These are phyloP conservation scores for Nakaseomyces kungkrabaensis DNA, from an alignment of 1,139 yeast species.

Conservation along the genomic window DNA sequence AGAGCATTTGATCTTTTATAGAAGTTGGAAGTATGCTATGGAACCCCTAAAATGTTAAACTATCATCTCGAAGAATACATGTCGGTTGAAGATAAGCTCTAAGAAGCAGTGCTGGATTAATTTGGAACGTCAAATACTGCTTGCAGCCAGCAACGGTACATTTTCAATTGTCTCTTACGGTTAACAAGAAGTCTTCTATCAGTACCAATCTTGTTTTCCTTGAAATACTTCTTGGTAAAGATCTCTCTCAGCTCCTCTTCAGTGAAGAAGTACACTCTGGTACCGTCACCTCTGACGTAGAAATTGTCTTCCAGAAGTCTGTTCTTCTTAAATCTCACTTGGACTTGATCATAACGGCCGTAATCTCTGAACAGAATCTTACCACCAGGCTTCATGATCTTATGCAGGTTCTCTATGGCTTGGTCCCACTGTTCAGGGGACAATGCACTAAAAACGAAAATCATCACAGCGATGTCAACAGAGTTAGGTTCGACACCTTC, in stretches of 20 bases:
- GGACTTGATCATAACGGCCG: slow-evolving; percentile 93
- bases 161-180: slow-evolving; percentile 81
- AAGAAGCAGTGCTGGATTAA: not conserved
- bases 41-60: no score
- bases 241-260: slow-evolving; percentile 79
- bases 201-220: slow-evolving; percentile 68
- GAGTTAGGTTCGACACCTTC: slow-evolving; percentile 74
- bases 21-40: no score
- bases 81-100: no score
- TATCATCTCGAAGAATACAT: not conserved
- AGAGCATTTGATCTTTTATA: no score
- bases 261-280: slow-evolving; percentile 92
- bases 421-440: slow-evolving; percentile 85
- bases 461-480: slow-evolving; percentile 85
- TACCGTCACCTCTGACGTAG: slow-evolving; percentile 95
- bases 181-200: slow-evolving; percentile 87
- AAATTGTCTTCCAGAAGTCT: slow-evolving; percentile 84
- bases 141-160: slow-evolving; percentile 97
- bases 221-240: slow-evolving; percentile 54
- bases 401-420: slow-evolving; percentile 62
- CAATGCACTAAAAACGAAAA: slow-evolving; percentile 86
- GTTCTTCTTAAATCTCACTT: slow-evolving; percentile 83
- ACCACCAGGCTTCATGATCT: slow-evolving; percentile 86
- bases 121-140: slow-evolving; percentile 58
- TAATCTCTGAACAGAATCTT: slow-evolving; percentile 83